phyloP scores from a whole-genome alignment of 495 filamentous ascomycete genomes.

The Neurospora sp. region DNA sequence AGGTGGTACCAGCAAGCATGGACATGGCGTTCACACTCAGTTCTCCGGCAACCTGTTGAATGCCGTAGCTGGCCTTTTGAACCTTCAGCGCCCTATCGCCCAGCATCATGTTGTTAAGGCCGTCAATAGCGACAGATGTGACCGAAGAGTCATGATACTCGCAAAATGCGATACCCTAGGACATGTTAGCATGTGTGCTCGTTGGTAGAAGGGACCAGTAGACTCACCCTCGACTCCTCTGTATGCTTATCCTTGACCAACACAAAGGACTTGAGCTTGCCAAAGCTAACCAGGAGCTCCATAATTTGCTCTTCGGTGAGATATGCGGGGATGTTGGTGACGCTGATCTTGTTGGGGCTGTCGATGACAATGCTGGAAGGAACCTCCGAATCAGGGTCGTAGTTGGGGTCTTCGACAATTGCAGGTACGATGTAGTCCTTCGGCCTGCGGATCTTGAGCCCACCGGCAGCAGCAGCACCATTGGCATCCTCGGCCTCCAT shows the following conservation, averaged over 20 bases:
- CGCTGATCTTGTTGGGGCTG: constrained; percentile 87
- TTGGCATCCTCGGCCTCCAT: constrained; percentile 65
- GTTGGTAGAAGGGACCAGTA: background rate
- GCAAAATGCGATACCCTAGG: constrained; percentile 89
- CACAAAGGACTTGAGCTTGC: constrained; percentile 86
- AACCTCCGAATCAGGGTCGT: constrained; percentile 56
- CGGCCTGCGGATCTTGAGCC: constrained; percentile 76
- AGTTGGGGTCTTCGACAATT: constrained; percentile 61
- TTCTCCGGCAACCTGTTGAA: constrained; percentile 82
- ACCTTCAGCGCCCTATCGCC: constrained; percentile 81
- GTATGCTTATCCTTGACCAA: constrained; percentile 80
- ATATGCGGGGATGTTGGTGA: constrained; percentile 78
- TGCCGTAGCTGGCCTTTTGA: constrained; percentile 79
- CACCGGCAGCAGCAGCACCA: constrained; percentile 45
- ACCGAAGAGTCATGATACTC: constrained; percentile 74
- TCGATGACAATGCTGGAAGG: constrained; percentile 78
- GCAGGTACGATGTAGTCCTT: constrained; percentile 97
- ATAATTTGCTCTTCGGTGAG: constrained; percentile 84
- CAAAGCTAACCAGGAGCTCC: constrained; percentile 82
- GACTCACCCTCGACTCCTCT: constrained; percentile 77
- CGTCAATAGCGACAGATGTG: constrained; percentile 82
- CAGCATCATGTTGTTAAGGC: constrained; percentile 84
- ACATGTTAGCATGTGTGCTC: constrained; percentile 4
- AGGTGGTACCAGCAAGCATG: constrained; percentile 91
- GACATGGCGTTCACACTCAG: constrained; percentile 98